Conservation (phyloP, 495 filamentous ascomycete genomes). For the Penicillium fimorum region DNA sequence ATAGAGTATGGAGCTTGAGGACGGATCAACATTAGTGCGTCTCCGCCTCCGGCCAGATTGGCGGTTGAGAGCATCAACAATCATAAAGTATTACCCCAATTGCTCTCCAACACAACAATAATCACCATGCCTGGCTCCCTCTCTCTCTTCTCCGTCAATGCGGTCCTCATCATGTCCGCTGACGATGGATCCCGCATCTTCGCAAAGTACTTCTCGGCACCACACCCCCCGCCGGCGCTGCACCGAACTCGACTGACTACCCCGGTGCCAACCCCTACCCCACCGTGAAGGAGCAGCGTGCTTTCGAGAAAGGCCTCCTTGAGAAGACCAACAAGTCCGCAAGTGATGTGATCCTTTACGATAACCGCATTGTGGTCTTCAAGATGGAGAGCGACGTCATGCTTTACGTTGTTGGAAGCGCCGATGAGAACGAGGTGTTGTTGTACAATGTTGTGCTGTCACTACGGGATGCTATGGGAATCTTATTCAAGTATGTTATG, state of each 20-base stretch:
- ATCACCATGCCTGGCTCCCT: conserved; percentile 51
- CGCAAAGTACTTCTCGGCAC: conserved; percentile 90
- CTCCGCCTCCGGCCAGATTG: conserved; percentile 40
- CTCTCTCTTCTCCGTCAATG: conserved; percentile 88
- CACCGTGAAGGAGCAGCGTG: conserved; percentile 85
- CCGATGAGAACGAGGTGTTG: conserved; percentile 95
- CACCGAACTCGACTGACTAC: conserved; percentile 52
- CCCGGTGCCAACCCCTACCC: conserved; percentile 78
- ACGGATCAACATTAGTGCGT: conserved; percentile 43
- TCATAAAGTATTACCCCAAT: conserved; percentile 13
- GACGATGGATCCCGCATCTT: conserved; percentile 89
- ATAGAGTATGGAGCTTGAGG: conserved; percentile 4
- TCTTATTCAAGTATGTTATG: conserved; percentile 87
- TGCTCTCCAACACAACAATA: conserved; percentile 16
- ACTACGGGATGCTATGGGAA: conserved; percentile 81
- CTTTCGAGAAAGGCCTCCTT: conserved; percentile 92
- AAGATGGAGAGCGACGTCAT: conserved; percentile 97
- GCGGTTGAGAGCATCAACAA: conserved; percentile 37
- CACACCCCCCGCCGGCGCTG: conserved; percentile 65
- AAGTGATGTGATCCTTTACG: conserved; percentile 94
- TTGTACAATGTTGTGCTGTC: conserved; percentile 91
- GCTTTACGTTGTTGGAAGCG: conserved; percentile 89
- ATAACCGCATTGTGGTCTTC: conserved; percentile 92
- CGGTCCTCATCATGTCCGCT: conserved; percentile 84
- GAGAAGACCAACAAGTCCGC: conserved; percentile 96